Evolutionary conservation across 2,329 filamentous ascomycete genomes (phyloP).

Genomic region (Trichoderma sp.): DNA sequence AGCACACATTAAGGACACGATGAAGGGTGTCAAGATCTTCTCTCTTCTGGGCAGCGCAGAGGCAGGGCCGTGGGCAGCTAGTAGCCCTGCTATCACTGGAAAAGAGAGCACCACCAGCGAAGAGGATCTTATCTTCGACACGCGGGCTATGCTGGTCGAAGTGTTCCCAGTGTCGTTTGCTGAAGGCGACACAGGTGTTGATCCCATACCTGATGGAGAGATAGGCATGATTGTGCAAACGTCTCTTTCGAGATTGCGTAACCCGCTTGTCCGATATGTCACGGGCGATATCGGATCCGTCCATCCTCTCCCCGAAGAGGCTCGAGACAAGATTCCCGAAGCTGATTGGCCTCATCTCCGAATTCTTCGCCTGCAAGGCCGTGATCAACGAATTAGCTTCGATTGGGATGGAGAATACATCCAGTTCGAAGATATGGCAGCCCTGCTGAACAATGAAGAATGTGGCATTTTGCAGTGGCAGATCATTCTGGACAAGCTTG

Average conservation of each 20-base stretch:
- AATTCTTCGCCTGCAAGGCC: conserved; percentile 39
- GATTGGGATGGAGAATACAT: conserved; percentile 39
- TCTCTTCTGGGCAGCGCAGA: conserved; percentile 44
- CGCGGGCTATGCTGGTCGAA: conserved; percentile 36
- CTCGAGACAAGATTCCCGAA: conserved; percentile 22
- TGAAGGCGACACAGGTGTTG: not conserved
- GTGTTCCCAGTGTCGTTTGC: conserved; percentile 29
- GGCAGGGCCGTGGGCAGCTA: conserved; percentile 39
- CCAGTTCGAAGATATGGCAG: conserved; percentile 33
- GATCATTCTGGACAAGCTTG: conserved; percentile 34
- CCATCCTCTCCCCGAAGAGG: conserved; percentile 31
- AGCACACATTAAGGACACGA: conserved; percentile 28
- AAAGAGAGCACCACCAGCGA: conserved; percentile 1
- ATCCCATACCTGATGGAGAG: conserved; percentile 31
- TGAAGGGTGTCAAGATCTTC: conserved; percentile 36
- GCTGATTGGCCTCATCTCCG: conserved; percentile 28
- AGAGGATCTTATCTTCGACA: conserved; percentile 40
- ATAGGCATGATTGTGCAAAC: conserved; percentile 41
- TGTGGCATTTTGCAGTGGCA: conserved; percentile 42
- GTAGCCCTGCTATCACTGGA: conserved; percentile 31
- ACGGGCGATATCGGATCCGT: conserved; percentile 43
- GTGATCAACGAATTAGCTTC: conserved; percentile 43
- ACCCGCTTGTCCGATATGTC: conserved; percentile 44
- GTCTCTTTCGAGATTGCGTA: conserved; percentile 39
- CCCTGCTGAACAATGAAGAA: conserved; percentile 25